Conservation (phyloP, 164 flowering plant species). For the Magnolia kwangsiensis region DNA sequence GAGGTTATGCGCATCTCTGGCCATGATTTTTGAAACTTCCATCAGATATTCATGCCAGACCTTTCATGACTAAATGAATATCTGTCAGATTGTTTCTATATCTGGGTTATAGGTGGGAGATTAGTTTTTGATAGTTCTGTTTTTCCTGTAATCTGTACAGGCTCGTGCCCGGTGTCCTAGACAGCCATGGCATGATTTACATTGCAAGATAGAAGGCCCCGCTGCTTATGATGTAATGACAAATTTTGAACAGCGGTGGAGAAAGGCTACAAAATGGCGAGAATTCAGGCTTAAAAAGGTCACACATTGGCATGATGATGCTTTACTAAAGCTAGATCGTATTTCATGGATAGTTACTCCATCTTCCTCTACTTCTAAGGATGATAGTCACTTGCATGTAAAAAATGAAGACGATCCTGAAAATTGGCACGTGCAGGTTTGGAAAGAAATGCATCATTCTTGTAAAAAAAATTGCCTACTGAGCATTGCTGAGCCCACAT, state of each 20-base stretch:
- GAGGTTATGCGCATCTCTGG: background rate
- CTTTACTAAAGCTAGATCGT: constrained; percentile 62
- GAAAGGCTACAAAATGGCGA: constrained; percentile 60
- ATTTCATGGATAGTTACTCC: constrained; percentile 74
- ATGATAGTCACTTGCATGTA: constrained; percentile 31
- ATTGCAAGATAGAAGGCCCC: constrained; percentile 77
- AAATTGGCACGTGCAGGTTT: constrained; percentile 60
- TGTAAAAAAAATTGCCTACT: background rate
- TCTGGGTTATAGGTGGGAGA: background rate
- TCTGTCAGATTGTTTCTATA: background rate
- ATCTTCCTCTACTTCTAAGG: constrained; percentile 25
- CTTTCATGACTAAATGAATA: background rate
- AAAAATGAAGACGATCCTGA: constrained; percentile 37
- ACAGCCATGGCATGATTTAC: constrained; percentile 90
- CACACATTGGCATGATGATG: constrained; percentile 64
- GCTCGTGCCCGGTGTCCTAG: constrained; percentile 46
- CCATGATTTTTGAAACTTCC: background rate
- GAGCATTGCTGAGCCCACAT: background rate
- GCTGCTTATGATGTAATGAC: constrained; percentile 74
- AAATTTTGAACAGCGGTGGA: constrained; percentile 84
- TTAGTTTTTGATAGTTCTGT: constrained; percentile 7
- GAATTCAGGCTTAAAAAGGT: constrained; percentile 55
- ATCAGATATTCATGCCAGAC: background rate
- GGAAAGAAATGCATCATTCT: background rate
- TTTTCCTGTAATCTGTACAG: constrained; percentile 25